Percentiles rank a stretch among this genome's conserved stretches.
phyloP scores from a whole-genome alignment of 345 rosid species.

The Heritiera littoralis region DNA sequence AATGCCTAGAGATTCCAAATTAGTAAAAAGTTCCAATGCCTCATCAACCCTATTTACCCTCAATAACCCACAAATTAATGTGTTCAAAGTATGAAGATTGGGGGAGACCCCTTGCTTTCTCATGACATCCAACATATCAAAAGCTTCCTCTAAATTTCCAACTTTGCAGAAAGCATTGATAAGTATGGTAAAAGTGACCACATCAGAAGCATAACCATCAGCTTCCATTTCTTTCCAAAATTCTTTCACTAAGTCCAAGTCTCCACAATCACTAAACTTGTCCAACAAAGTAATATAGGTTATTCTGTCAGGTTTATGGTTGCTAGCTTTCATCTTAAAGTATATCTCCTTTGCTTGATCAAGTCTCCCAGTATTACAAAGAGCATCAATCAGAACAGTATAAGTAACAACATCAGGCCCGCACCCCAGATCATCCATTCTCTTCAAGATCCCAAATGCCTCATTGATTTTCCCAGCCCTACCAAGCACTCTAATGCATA shows the following conservation, averaged over 20 bases:
- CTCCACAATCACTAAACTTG: slow-evolving; percentile 71
- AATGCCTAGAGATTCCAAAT: slow-evolving; percentile 63
- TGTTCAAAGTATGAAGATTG: slow-evolving; percentile 82
- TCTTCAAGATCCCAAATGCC: slow-evolving; percentile 63
- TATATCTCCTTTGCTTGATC: slow-evolving; percentile 63
- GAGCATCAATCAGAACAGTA: slow-evolving; percentile 87
- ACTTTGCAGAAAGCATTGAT: slow-evolving; percentile 71
- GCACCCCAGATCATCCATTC: slow-evolving; percentile 88
- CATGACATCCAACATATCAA: slow-evolving; percentile 65
- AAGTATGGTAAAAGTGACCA: slow-evolving; percentile 76
- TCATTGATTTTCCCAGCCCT: slow-evolving; percentile 75
- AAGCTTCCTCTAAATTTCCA: slow-evolving; percentile 64
- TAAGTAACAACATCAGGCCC: slow-evolving; percentile 87
- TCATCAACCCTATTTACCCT: slow-evolving; percentile 58
- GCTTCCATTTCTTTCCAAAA: slow-evolving; percentile 86
- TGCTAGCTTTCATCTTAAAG: slow-evolving; percentile 68
- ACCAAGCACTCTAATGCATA: slow-evolving; percentile 86
- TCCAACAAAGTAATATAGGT: slow-evolving; percentile 82
- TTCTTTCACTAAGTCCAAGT: slow-evolving; percentile 60
- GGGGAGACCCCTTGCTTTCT: slow-evolving; percentile 58
- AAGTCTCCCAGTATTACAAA: slow-evolving; percentile 72
- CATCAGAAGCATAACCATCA: slow-evolving; percentile 82
- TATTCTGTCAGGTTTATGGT: slow-evolving; percentile 76
- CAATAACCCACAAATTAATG: slow-evolving; percentile 73
- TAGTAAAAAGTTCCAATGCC: slow-evolving; percentile 57